Conservation (phyloP, 345 rosid species). For the Eucalyptus rudis region DNA sequence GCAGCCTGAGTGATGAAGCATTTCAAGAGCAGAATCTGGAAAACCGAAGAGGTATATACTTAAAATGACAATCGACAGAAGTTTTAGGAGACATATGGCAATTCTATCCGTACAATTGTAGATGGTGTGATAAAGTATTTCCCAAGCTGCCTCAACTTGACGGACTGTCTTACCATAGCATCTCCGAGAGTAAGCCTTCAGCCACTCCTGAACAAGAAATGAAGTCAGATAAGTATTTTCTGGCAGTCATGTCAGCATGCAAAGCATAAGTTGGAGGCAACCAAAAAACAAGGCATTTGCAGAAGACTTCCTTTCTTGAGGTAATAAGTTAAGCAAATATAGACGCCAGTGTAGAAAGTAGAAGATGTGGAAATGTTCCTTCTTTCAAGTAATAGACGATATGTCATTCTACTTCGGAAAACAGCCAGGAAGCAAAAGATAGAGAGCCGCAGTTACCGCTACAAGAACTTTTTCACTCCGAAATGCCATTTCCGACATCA, state of each 20-base stretch:
- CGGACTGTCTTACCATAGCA: conserved; percentile 66
- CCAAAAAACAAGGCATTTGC: not conserved
- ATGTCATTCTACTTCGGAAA: not conserved
- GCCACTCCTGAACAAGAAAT: conserved; percentile 51
- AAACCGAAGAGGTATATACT: not conserved
- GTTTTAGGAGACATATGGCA: conserved; percentile 36
- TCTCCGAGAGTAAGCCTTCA: conserved; percentile 59
- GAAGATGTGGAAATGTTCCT: not conserved
- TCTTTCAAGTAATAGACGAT: not conserved
- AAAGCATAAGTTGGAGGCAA: not conserved
- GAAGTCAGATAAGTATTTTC: not conserved
- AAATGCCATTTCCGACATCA: conserved; percentile 93
- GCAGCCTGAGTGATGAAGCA: not conserved
- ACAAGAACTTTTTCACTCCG: conserved; percentile 55
- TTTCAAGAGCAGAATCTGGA: not conserved
- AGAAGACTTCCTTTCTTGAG: not conserved
- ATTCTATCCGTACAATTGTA: conserved; percentile 80
- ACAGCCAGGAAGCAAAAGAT: not conserved
- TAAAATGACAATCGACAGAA: not conserved
- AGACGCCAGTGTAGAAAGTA: not conserved
- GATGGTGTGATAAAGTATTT: conserved; percentile 58
- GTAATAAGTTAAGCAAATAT: not conserved
- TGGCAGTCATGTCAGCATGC: not conserved
- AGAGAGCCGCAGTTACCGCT: conserved; percentile 22
- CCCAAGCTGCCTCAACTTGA: conserved; percentile 63